A percentile compares a stretch with the other conserved stretches of the same genome.
Evolutionary conservation across 768 basidiomycete genomes (phyloP).

Genomic region (Termitomyces sp.): DNA sequence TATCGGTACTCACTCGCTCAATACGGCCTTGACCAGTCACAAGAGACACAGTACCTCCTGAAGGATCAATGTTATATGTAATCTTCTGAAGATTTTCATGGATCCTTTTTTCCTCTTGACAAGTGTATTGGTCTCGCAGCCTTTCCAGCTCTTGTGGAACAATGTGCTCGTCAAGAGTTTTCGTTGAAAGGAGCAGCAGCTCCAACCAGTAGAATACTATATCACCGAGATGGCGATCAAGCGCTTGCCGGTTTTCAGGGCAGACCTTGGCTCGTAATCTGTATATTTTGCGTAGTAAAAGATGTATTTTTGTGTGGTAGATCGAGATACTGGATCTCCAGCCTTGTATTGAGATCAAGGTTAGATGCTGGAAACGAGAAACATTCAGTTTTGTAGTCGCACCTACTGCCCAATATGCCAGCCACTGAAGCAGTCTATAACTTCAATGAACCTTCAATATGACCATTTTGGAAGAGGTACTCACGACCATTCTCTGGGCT

Average conservation of each 20-base stretch:
- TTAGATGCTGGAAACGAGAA: background rate
- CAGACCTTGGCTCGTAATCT: background rate
- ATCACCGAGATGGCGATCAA: background rate
- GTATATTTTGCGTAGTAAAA: no score
- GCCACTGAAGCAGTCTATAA: no score
- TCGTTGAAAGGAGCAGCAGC: background rate
- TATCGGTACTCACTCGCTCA: no score
- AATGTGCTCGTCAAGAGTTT: background rate
- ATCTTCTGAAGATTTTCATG: background rate
- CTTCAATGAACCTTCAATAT: no score
- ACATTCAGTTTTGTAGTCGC: background rate
- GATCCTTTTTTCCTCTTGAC: background rate
- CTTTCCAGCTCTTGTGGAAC: background rate
- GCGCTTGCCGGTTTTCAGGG: background rate
- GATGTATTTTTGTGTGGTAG: no score
- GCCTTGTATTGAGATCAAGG: background rate
- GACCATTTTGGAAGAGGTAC: no score
- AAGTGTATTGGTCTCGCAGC: background rate
- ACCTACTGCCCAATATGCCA: slow-evolving; percentile 2
- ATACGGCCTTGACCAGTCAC: no score
- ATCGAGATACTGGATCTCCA: slow-evolving; percentile 1
- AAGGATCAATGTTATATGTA: background rate
- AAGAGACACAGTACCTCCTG: background rate
- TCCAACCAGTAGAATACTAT: background rate
- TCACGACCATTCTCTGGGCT: no score